Conservation (phyloP, 441 rosid species). For the Adansonia rubrostipa region DNA sequence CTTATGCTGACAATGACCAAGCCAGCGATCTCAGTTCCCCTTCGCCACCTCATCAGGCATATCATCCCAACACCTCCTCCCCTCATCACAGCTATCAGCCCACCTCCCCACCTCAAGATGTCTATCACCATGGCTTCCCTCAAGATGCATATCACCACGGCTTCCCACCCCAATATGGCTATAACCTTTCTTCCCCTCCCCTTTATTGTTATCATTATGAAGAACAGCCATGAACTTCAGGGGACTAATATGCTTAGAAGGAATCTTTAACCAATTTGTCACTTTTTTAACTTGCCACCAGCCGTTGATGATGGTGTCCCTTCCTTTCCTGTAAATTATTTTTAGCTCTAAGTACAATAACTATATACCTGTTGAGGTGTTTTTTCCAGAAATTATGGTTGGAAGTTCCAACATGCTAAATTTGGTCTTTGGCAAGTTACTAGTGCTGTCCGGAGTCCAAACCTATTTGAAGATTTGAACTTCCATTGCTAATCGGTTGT, state of each 20-base stretch:
- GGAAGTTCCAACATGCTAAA: conserved; percentile 3
- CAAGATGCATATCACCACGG: not conserved
- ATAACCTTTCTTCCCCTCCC: conserved; percentile 30
- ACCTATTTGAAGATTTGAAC: not conserved
- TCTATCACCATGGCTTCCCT: conserved; percentile 9
- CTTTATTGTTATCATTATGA: conserved; percentile 55
- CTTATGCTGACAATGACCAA: conserved; percentile 34
- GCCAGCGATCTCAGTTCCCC: conserved; percentile 57
- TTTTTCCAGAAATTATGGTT: not conserved
- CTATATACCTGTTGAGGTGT: not conserved
- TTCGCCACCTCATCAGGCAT: conserved; percentile 48
- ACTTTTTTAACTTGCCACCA: not conserved
- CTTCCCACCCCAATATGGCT: conserved; percentile 43
- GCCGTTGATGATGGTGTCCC: not conserved
- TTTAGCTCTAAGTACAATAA: not conserved
- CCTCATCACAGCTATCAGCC: conserved; percentile 7
- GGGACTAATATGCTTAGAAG: conserved; percentile 22
- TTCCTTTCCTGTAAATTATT: not conserved
- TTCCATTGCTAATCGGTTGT: not conserved
- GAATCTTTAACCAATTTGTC: conserved; percentile 34
- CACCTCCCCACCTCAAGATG: conserved; percentile 29
- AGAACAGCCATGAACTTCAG: conserved; percentile 23
- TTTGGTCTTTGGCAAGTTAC: not conserved
- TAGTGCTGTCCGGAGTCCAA: not conserved
- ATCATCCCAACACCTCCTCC: too few relatives aligned